phyloP scores from a whole-genome alignment of 768 basidiomycete species.

The Hericium alpestre region DNA sequence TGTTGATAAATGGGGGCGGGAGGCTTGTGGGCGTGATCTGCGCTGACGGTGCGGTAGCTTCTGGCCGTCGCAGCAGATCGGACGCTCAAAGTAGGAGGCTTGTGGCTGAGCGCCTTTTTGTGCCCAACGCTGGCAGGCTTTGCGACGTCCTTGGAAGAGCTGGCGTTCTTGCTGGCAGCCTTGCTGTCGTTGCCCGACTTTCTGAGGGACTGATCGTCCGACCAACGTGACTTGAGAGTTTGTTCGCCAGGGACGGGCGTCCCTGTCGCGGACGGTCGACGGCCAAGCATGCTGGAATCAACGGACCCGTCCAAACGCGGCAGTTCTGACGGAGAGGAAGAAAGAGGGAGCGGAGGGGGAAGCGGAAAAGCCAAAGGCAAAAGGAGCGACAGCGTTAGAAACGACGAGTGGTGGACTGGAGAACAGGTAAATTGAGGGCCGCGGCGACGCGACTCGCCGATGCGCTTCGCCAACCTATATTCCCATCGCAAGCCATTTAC shows the following conservation, averaged over 20 bases:
- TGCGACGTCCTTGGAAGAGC: neutral
- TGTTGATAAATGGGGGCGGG: neutral
- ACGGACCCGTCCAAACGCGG: neutral
- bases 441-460: too few relatives aligned
- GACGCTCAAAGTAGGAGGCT: conserved; percentile 9
- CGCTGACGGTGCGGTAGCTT: neutral
- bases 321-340: neutral
- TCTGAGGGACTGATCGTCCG: conserved; percentile 26
- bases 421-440: conserved; percentile 1
- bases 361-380: neutral
- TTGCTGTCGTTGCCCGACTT: neutral
- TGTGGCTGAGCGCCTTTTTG: conserved; percentile 5
- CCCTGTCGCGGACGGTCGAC: conserved; percentile 20
- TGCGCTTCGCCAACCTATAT: too few relatives aligned
- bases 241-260: conserved; percentile 31
- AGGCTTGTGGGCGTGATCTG: neutral
- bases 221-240: conserved; percentile 36
- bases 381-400: conserved; percentile 4
- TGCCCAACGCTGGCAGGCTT: conserved; percentile 5
- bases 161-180: neutral
- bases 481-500: too few relatives aligned
- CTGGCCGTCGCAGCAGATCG: neutral
- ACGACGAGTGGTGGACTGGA: neutral
- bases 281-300: neutral
- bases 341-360: conserved; percentile 5